These are phyloP conservation scores for Purpureocillium takamizusanense DNA, from an alignment of 2,329 filamentous ascomycete species.

Conservation along the genomic window DNA sequence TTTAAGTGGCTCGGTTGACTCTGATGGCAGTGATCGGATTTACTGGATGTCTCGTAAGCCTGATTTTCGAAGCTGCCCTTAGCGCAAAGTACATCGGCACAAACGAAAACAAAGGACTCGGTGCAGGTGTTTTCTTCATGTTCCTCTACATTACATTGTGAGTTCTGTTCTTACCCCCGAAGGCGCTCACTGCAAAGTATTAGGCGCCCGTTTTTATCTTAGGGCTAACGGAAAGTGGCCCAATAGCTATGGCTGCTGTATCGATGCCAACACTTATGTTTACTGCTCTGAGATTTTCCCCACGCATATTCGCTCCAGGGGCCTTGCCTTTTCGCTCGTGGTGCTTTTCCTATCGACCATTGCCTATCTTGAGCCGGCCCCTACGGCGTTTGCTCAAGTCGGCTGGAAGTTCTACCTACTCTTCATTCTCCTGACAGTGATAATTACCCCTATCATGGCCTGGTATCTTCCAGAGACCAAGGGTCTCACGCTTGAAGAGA, in stretches of 20 bases:
- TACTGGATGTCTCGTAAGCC: too few species aligned
- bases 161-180: too few species aligned
- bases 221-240: too few species aligned
- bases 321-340: conserved; percentile 41
- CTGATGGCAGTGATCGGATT: too few species aligned
- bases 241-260: too few species aligned
- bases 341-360: conserved; percentile 39
- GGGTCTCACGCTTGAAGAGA: conserved; percentile 29
- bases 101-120: too few species aligned
- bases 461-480: conserved; percentile 21
- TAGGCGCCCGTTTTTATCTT: too few species aligned
- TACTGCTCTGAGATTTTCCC: conserved; percentile 30
- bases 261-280: conserved; percentile 30
- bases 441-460: conserved; percentile 20
- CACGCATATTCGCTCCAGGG: conserved; percentile 40
- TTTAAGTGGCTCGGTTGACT: too few species aligned
- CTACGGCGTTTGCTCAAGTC: conserved; percentile 26
- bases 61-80: too few species aligned
- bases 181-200: conserved; percentile 14
- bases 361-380: conserved; percentile 34
- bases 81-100: too few species aligned
- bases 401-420: conserved; percentile 43
- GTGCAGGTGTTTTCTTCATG: conserved; percentile 31
- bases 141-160: conserved; percentile 36
- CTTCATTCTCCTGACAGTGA: conserved; percentile 31